phyloP scores from a whole-genome alignment of 1,284 basidiomycete species.

The Rhodotorula sp. region DNA sequence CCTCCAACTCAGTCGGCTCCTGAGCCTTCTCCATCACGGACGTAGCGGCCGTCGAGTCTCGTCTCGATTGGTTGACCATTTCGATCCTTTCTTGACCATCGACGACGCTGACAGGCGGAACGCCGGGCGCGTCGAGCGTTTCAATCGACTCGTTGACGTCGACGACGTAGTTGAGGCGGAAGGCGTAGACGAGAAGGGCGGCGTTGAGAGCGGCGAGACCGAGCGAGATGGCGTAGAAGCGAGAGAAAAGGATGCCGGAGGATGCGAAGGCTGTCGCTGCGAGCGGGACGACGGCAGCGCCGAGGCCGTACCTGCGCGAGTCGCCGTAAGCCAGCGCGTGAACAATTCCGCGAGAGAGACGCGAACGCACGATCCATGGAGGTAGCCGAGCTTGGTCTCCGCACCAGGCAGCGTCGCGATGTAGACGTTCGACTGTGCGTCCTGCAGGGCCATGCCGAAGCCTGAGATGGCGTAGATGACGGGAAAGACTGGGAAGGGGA shows the following conservation, averaged over 20 bases:
- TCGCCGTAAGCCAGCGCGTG: neutral
- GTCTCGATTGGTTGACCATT: neutral
- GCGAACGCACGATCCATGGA: constrained; percentile 26
- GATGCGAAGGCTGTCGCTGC: constrained; percentile 37
- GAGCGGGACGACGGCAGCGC: constrained; percentile 30
- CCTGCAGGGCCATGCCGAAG: constrained; percentile 32
- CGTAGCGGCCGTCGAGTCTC: neutral
- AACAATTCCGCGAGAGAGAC: too few species aligned
- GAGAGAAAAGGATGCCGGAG: constrained; percentile 21
- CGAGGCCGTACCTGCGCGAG: constrained; percentile 3
- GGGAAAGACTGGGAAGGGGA: constrained; percentile 33
- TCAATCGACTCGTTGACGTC: constrained; percentile 1
- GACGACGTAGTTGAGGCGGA: constrained; percentile 32
- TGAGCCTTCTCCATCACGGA: neutral
- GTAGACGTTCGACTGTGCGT: constrained; percentile 32
- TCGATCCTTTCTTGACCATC: constrained; percentile 12
- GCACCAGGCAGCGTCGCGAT: constrained; percentile 21
- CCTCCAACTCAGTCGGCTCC: neutral
- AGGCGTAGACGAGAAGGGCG: constrained; percentile 23
- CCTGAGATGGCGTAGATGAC: constrained; percentile 31
- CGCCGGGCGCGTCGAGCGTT: neutral
- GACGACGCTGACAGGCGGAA: constrained; percentile 1
- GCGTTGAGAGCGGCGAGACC: constrained; percentile 23
- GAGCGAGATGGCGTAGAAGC: constrained; percentile 33
- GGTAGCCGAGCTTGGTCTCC: constrained; percentile 27